Percentiles rank a stretch among this genome's conserved stretches.
Evolutionary conservation across 768 basidiomycete genomes (phyloP).

Genomic region (Boletus insuetus): DNA sequence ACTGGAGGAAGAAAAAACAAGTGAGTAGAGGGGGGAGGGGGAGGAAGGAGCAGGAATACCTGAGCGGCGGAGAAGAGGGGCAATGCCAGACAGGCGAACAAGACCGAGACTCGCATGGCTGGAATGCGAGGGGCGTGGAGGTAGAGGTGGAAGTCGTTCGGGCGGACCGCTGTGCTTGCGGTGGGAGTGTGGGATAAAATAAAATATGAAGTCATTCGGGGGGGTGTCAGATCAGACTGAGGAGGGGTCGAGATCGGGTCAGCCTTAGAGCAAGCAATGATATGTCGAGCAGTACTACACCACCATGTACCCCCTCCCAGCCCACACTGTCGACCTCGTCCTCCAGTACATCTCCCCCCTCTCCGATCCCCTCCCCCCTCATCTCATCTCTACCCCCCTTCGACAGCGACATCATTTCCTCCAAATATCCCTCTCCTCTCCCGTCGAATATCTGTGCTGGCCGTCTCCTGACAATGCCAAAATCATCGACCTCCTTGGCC

Average conservation of each 20-base stretch:
- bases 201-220: conserved; percentile 4
- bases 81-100: conserved; percentile 32
- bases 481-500: conserved; percentile 44
- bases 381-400: conserved; percentile 59
- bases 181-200: conserved; percentile 10
- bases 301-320: conserved; percentile 35
- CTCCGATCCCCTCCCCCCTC: conserved; percentile 49
- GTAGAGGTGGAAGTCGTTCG: background rate
- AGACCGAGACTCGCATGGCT: conserved; percentile 30
- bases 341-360: conserved; percentile 60
- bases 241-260: background rate
- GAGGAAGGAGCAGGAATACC: conserved; percentile 19
- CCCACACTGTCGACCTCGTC: conserved; percentile 43
- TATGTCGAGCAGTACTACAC: background rate
- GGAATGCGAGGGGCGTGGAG: background rate
- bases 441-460: conserved; percentile 65
- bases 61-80: conserved; percentile 30
- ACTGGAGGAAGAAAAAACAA: conserved; percentile 7
- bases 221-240: conserved; percentile 5
- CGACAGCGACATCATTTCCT: conserved; percentile 67
- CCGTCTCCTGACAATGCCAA: conserved; percentile 41
- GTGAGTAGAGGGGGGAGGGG: background rate
- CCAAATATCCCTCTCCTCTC: conserved; percentile 45
- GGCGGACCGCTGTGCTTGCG: background rate
- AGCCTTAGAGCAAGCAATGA: no score